Evolutionary conservation across 495 filamentous ascomycete genomes (phyloP).

Genomic region (Aspergillus homomorphus): DNA sequence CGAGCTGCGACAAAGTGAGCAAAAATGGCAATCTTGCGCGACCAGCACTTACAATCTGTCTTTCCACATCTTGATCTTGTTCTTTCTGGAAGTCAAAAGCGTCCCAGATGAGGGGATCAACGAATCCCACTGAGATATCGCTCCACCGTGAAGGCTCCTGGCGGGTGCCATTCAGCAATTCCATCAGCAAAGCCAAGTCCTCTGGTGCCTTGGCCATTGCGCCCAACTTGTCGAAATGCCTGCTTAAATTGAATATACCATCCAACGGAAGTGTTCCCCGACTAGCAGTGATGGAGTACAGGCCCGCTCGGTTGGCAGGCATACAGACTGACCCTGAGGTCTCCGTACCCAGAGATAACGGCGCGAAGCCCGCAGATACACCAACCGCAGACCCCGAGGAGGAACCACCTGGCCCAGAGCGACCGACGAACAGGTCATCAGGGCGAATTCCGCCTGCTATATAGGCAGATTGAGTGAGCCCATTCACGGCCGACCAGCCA

Average conservation of each 20-base stretch:
- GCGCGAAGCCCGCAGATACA: neutral
- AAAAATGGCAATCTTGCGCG: neutral
- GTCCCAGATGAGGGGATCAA: neutral
- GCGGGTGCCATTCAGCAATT: neutral
- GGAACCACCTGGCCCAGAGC: neutral
- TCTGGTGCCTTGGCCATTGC: neutral
- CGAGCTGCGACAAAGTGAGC: neutral
- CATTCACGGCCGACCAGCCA: neutral
- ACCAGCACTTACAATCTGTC: neutral
- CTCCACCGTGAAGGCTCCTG: neutral
- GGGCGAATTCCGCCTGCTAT: neutral
- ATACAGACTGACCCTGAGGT: neutral
- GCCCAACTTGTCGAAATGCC: neutral
- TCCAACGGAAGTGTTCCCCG: neutral
- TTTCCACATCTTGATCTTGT: neutral
- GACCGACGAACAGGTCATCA: neutral
- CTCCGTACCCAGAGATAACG: neutral
- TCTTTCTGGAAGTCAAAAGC: neutral
- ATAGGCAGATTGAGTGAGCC: neutral
- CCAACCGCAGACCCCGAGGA: constrained; percentile 1
- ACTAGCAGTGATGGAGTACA: neutral
- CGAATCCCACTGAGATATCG: neutral
- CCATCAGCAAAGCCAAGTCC: neutral
- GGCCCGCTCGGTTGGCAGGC: neutral
- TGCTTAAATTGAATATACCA: neutral